A percentile compares a stretch with the other conserved stretches of the same genome.
phyloP scores from a whole-genome alignment of 805 yeast species.

The Pichia rugopelliculosa region DNA sequence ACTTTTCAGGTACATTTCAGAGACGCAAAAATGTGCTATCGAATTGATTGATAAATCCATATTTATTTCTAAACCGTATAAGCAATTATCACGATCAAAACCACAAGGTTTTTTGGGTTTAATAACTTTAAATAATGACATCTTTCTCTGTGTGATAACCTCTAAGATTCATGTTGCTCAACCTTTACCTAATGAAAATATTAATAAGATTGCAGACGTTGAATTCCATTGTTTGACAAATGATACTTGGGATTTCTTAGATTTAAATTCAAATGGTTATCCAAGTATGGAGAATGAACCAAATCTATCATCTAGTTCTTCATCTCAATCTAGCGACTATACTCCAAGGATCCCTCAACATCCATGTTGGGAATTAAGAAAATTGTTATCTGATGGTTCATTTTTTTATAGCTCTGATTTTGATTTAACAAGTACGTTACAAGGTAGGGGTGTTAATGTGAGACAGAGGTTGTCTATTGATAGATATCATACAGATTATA shows the following conservation, averaged over 20 bases:
- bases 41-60: conserved; percentile 38
- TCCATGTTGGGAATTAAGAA: conserved; percentile 77
- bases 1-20: conserved; percentile 36
- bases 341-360: conserved; percentile 42
- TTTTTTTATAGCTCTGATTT: conserved; percentile 89
- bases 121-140: conserved; percentile 57
- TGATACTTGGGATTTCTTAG: conserved; percentile 73
- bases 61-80: conserved; percentile 33
- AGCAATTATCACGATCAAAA: conserved; percentile 36
- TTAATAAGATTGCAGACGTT: conserved; percentile 73
- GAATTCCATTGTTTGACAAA: conserved; percentile 75
- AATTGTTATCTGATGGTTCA: conserved; percentile 76
- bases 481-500: conserved; percentile 72
- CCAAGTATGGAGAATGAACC: conserved; percentile 42
- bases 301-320: conserved; percentile 7
- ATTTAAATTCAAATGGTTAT: conserved; percentile 60
- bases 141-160: conserved; percentile 73
- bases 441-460: conserved; percentile 55
- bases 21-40: conserved; percentile 37
- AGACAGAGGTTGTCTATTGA: conserved; percentile 40
- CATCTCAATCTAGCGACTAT: conserved; percentile 22
- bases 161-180: conserved; percentile 71
- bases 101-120: conserved; percentile 74
- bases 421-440: conserved; percentile 84
- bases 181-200: conserved; percentile 73